A percentile compares a stretch with the other conserved stretches of the same genome.
phyloP scores from a whole-genome alignment of 352 stramenopile species.

The Blastocystis hominis region DNA sequence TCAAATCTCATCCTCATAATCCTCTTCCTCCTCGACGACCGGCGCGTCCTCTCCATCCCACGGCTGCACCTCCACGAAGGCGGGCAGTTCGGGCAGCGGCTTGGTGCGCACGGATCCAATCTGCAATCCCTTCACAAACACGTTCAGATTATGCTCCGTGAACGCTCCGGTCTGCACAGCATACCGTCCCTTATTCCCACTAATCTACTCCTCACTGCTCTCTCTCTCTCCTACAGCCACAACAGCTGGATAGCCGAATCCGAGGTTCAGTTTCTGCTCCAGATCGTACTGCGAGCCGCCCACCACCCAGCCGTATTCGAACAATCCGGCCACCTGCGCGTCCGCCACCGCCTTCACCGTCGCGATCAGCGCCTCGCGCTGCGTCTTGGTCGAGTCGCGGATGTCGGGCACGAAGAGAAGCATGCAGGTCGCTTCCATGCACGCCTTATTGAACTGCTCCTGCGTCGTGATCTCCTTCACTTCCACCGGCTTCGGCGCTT shows the following conservation, averaged over 20 bases:
- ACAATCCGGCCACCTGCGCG: constrained; percentile 9
- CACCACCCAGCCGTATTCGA: constrained; percentile 51
- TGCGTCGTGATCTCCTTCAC: constrained; percentile 56
- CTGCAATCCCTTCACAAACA: constrained; percentile 55
- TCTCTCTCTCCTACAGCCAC: constrained; percentile 1
- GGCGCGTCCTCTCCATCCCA: constrained; percentile 57
- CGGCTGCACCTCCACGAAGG: constrained; percentile 39
- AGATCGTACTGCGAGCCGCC: constrained; percentile 54
- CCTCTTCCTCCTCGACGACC: constrained; percentile 34
- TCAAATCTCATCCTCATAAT: constrained; percentile 48
- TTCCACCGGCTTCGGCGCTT: constrained; percentile 40
- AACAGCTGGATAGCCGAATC: constrained; percentile 54
- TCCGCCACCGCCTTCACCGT: constrained; percentile 42
- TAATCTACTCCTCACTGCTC: background rate
- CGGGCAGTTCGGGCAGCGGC: constrained; percentile 6
- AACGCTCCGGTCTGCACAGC: constrained; percentile 31
- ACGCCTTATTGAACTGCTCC: constrained; percentile 43
- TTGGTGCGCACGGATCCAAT: constrained; percentile 4
- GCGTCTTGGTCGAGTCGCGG: constrained; percentile 14
- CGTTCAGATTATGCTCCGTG: constrained; percentile 53
- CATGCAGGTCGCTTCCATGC: constrained; percentile 49
- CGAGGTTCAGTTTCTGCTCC: constrained; percentile 57
- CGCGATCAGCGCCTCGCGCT: constrained; percentile 49
- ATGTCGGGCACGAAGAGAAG: constrained; percentile 52
- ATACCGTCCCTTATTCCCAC: constrained; percentile 55